phyloP scores from a whole-genome alignment of 176 grass and related monocot species.

The Oryza glumipatula region DNA sequence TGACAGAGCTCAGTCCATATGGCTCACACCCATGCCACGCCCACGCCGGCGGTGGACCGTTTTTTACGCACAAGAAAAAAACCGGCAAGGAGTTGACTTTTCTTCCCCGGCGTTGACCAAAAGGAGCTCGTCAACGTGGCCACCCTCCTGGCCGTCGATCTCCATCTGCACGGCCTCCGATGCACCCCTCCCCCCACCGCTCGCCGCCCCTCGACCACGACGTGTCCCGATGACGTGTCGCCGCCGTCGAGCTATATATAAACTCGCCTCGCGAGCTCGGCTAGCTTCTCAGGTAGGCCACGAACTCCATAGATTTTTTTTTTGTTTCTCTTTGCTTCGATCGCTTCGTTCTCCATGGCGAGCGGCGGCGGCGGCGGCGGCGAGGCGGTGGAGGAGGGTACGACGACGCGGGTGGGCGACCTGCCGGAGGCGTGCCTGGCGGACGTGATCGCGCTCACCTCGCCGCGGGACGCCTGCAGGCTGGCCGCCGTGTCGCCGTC shows the following conservation, averaged over 20 bases:
- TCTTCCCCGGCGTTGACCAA: not conserved
- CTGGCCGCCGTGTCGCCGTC: conserved; percentile 42
- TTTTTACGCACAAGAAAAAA: not conserved
- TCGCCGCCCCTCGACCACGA: too few species aligned
- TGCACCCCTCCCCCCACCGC: not conserved
- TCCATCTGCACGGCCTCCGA: not conserved
- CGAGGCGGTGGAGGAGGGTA: not conserved
- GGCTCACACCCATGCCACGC: not conserved
- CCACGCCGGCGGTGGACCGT: not conserved
- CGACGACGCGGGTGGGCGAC: not conserved
- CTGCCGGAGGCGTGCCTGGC: conserved; percentile 55
- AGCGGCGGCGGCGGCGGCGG: too few species aligned
- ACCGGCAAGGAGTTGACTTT: not conserved
- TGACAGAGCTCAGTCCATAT: not conserved
- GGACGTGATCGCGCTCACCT: conserved; percentile 51
- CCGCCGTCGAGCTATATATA: not conserved
- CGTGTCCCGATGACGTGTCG: not conserved
- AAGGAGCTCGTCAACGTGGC: not conserved
- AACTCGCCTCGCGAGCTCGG: not conserved
- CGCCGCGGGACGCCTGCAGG: conserved; percentile 44
- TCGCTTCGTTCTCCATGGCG: not conserved
- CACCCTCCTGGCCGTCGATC: not conserved
- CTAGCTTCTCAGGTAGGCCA: not conserved
- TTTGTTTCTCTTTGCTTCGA: too few species aligned
- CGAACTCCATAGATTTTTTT: too few species aligned